Conservation (phyloP, 345 rosid species). For the Excoecaria agallocha region DNA sequence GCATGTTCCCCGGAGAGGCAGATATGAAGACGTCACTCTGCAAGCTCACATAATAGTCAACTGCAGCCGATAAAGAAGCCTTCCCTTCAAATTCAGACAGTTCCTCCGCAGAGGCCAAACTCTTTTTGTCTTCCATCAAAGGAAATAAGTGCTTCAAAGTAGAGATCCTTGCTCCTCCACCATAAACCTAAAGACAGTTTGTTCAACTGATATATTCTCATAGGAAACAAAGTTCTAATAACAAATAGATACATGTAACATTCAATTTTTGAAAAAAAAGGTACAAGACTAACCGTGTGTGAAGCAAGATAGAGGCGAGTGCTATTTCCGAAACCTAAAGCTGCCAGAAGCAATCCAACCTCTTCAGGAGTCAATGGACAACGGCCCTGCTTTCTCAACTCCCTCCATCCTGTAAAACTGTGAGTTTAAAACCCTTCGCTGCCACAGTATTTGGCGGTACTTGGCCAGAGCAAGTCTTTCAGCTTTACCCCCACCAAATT, state of each 20-base stretch:
- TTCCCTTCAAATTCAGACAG: constrained; percentile 65
- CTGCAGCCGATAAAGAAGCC: constrained; percentile 89
- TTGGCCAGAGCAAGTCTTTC: constrained; percentile 83
- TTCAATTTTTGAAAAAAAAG: neutral
- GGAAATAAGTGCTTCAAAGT: constrained; percentile 69
- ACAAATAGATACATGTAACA: neutral
- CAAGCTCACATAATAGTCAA: constrained; percentile 86
- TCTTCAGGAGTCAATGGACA: constrained; percentile 98
- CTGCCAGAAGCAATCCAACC: constrained; percentile 81
- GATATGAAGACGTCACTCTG: constrained; percentile 88
- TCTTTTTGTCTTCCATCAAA: constrained; percentile 88
- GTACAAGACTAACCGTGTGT: constrained; percentile 53
- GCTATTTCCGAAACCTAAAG: constrained; percentile 76
- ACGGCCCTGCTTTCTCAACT: constrained; percentile 86
- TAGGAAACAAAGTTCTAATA: neutral
- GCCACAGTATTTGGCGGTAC: constrained; percentile 87
- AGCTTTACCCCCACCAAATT: constrained; percentile 97
- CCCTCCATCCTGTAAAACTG: constrained; percentile 76
- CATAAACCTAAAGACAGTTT: constrained; percentile 58
- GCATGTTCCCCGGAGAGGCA: constrained; percentile 98
- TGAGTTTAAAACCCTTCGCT: constrained; percentile 89
- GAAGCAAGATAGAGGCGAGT: constrained; percentile 95
- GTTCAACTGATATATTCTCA: constrained; percentile 5
- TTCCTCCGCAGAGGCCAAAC: constrained; percentile 77
- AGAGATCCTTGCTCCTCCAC: constrained; percentile 93